Evolutionary conservation across 305 asterid genomes (phyloP), one percentile per base, ranked within the genome.

Genomic region (Rubia tinctorum): DNA sequence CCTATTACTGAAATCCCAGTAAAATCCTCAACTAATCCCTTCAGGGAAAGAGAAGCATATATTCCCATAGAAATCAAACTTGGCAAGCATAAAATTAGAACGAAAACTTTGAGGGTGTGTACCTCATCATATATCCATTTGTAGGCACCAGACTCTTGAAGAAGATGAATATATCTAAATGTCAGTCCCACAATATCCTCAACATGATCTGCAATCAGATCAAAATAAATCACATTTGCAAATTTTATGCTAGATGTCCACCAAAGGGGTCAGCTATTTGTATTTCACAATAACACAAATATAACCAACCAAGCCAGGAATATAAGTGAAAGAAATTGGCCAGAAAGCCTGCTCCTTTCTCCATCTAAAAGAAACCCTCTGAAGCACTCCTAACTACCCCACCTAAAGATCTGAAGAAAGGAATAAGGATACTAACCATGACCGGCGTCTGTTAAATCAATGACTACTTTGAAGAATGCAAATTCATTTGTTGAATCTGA

Each of bases 41-140:
- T 17, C 40, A 4, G 12, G 14, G 14, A 72, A 42, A 20, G 30
- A 23, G 45, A 39, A 56, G 14, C 17, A 20, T 65, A 37, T 18
- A n/a, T 13, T 20, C 39, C 25, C 30, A 30, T 22, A 30, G 0
- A 17, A 47, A 9, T 37, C 22, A 55, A 23, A 47, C 47, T 14
- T 55, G 25, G 34, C 3, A 53, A 12, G 17, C 61, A 64, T 30
- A 44, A 14, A 25, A 65, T 0, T 34, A 23, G 30, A 51, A 64
- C 40, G 13, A 37, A 17, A 17, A 66, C n/a, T 7, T n/a, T 13
- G 71, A 43, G 45, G 44, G 22, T 69, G 55, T 55, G 23, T 86
- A 95, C 99, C 99, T 95, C 99, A 78, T 88, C 92, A 84, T 89
- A 90, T 80, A 95, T 95, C 99, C 99, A 85, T 75, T 90, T 84